phyloP scores from a whole-genome alignment of 768 basidiomycete genomes.

The Botryobasidium botryosum region DNA sequence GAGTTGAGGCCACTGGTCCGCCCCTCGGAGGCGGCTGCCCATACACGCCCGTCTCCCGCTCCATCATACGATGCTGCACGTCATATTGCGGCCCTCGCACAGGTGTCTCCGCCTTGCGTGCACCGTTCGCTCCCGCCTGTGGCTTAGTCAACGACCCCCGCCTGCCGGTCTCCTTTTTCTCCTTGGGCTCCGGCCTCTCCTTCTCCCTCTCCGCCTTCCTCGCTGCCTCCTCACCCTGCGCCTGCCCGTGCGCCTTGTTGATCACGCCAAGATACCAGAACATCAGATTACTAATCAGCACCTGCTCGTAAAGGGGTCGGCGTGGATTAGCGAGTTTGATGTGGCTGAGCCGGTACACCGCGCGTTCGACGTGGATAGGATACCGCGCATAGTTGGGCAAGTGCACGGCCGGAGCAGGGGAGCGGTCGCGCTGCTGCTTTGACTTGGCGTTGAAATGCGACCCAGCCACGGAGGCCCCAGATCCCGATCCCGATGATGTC shows the following conservation, averaged over 20 bases:
- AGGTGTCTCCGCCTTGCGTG: constrained; percentile 68
- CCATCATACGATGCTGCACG: constrained; percentile 84
- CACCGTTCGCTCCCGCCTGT: constrained; percentile 21
- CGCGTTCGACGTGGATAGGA: constrained; percentile 96
- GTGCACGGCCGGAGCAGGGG: constrained; percentile 5
- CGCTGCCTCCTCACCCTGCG: constrained; percentile 24
- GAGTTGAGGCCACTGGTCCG: background rate
- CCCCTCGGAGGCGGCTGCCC: constrained; percentile 2
- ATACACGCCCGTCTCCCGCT: constrained; percentile 60
- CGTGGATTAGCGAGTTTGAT: constrained; percentile 98
- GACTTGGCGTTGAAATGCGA: constrained; percentile 74
- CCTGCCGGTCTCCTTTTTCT: constrained; percentile 13
- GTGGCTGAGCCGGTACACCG: constrained; percentile 92
- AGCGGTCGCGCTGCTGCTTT: constrained; percentile 30
- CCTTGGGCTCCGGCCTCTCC: constrained; percentile 16
- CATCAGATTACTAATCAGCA: constrained; percentile 83
- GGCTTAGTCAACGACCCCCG: constrained; percentile 31
- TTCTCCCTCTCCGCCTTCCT: constrained; percentile 21
- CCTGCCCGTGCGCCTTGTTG: constrained; percentile 65
- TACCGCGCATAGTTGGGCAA: constrained; percentile 46
- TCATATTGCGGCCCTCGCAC: constrained; percentile 85
- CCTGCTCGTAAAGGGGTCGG: constrained; percentile 93
- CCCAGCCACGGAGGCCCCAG: constrained; percentile 72
- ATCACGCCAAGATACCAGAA: constrained; percentile 99
- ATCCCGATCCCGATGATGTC: constrained; percentile 20